Base-by-base conservation (phyloP, 2,329 filamentous ascomycete genomes). In the Pyrenophora teres region DNA sequence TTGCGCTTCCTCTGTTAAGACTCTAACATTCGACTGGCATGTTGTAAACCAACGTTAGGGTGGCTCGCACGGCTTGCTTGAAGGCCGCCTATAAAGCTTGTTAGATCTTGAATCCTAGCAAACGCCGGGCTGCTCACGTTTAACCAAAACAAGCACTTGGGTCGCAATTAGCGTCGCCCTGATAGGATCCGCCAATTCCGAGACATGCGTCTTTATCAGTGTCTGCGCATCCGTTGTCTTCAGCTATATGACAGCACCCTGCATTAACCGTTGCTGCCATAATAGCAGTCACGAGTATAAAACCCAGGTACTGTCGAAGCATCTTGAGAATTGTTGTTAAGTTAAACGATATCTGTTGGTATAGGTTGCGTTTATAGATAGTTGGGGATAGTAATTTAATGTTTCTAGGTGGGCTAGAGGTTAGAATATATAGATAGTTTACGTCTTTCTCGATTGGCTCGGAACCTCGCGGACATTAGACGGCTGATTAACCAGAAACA, bases 401-500 rank as follows among this genome's bases (percentile, higher is more conserved):
- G 6, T 19, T 32, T 41, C 40, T 41, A 31, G 23, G 19, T 32
- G 27, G 40, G 15, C 40, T 31, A 41, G 21, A 23, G 21, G 4
- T 23, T 23, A 7, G 19, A 19, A 42, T 42, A 42, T 32, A 42
- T 31, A 42, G 10, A 42, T 42, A 31, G 40, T n/a, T 33, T 6
- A 42, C 40, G 9, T 42, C 25, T 32, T 21, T 23, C 25, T 42
- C 25, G 31, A n/a, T 31, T 32, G 25, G 23, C 40, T 42, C 40
- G 40, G 25, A 42, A 42, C 40, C 25, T 42, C 40, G 40, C n/a
- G 40, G 40, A 42, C 40, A 10, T 42, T 32, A 25, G 18, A 42
- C 25, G 40, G 10, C 40, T 25, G 40, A 42, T n/a, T n/a, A n/a
- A n/a, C n/a, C 15, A 33, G 25, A 33, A 42, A 33, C 3, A 18